A percentile compares a stretch with the other conserved stretches of the same genome.
Evolutionary conservation across 75 land plant genomes (phyloP).

Genomic region (Pinus tabuliformis): DNA sequence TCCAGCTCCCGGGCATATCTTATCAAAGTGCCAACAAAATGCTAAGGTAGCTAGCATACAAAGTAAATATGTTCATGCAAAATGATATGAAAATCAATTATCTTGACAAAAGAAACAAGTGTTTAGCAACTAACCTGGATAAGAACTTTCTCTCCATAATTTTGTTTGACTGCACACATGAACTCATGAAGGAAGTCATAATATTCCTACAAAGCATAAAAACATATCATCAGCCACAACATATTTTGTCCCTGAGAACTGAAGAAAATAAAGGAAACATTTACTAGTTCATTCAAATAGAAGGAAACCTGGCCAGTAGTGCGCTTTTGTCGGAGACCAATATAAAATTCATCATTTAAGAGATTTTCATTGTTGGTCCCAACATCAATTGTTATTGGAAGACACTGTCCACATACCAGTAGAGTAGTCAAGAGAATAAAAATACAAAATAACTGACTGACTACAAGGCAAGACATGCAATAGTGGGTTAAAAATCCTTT

Average conservation of each 20-base stretch:
- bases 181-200: slow-evolving; percentile 71
- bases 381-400: slow-evolving; percentile 41
- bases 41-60: neutral
- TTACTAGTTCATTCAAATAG: too few species aligned
- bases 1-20: neutral
- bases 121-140: slow-evolving; percentile 41
- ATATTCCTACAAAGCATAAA: slow-evolving; percentile 55
- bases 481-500: neutral
- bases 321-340: slow-evolving; percentile 34
- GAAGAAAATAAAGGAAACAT: neutral
- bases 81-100: neutral
- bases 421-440: neutral
- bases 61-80: neutral
- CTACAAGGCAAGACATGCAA: neutral
- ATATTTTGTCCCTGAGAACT: neutral
- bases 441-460: neutral
- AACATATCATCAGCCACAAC: neutral
- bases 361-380: slow-evolving; percentile 43
- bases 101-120: neutral
- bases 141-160: slow-evolving; percentile 68
- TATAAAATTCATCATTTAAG: slow-evolving; percentile 39
- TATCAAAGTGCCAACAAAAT: neutral
- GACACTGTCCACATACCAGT: slow-evolving; percentile 22
- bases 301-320: slow-evolving; percentile 27
- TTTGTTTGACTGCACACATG: slow-evolving; percentile 74